Evolutionary conservation across 2,329 filamentous ascomycete genomes (phyloP), one percentile per base, ranked within the genome.

Genomic region (Metarhizium brunneum): DNA sequence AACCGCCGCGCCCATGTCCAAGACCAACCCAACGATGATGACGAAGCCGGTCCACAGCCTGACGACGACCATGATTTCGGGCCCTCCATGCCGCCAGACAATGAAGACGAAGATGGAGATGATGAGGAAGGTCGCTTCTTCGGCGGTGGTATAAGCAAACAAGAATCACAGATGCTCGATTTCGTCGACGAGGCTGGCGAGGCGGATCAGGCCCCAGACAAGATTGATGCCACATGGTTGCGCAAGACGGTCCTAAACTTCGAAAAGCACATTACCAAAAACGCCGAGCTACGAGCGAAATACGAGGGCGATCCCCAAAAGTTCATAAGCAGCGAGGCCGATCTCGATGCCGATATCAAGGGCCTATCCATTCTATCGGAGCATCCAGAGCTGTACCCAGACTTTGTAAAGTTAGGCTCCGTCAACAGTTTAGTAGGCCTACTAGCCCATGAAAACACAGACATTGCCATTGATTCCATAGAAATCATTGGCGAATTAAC

Each of bases 61-160:
- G 76, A 51, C 16, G 76, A 78, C 47, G 71, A 73, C 40, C 82
- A 81, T 50, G 79, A 74, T 61, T 73, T 73, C 57, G 75, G 75
- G 16, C 76, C 75, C 35, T 64, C 70, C 3, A 61, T 69, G 29
- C 74, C 77, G 1, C 80, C 81, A 11, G 74, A 74, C 8, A 79
- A 83, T 50, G 68, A 71, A 25, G 82, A 81, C 47, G 79, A 74
- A 56, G 58, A 73, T 76, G 68, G 67, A 49, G 88, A 92, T 62
- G 92, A 96, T 63, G 90, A 96, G 54, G 94, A 95, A 60, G 94
- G 92, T 1, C 86, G 94, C 11, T 99, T 99, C 76, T 99, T 96
- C 64, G 94, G 92, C 47, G 89, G 91, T 54, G 94, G 94, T 38
- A 87, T 99, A 63, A 90, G 87, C 30, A 80, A 85, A 56, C 81